phyloP scores from a whole-genome alignment of 768 basidiomycete species.

The Leucosporidium creatinivorum region DNA sequence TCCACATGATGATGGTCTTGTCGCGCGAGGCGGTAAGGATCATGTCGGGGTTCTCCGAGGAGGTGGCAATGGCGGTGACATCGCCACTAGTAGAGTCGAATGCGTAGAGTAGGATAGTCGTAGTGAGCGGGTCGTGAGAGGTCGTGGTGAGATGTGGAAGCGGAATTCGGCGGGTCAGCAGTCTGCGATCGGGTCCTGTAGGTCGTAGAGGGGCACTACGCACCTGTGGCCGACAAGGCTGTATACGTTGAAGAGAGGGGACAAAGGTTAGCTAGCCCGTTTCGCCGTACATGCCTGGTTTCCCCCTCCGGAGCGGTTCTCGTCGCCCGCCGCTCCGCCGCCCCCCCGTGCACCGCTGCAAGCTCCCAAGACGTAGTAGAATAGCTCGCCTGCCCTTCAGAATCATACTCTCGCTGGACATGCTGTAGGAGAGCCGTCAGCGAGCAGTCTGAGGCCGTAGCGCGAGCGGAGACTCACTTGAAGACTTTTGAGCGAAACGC shows the following conservation, averaged over 20 bases:
- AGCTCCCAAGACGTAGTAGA: too few species aligned
- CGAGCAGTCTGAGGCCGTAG: too few species aligned
- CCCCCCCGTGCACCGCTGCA: neutral
- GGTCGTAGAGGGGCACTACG: neutral
- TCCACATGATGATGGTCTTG: conserved; percentile 99
- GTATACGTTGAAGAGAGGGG: too few species aligned
- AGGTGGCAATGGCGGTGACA: conserved; percentile 98
- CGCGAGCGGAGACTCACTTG: too few species aligned
- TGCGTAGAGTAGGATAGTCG: conserved; percentile 43
- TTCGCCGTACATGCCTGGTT: too few species aligned
- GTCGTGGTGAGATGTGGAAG: neutral
- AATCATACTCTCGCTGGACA: too few species aligned
- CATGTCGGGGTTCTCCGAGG: conserved; percentile 96
- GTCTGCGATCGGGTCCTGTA: neutral
- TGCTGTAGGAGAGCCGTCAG: too few species aligned
- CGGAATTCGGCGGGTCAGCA: neutral
- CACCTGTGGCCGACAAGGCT: conserved; percentile 33
- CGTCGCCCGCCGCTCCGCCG: neutral
- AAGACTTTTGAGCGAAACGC: too few species aligned
- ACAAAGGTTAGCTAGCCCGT: too few species aligned
- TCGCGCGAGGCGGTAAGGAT: conserved; percentile 97
- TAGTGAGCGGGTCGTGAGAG: neutral
- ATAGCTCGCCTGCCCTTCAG: too few species aligned
- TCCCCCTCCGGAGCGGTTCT: neutral
- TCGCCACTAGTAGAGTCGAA: conserved; percentile 90